Percentiles rank a stretch among this genome's conserved stretches.
Conservation (phyloP, 495 filamentous ascomycete genomes). For the Tuber indicum region DNA sequence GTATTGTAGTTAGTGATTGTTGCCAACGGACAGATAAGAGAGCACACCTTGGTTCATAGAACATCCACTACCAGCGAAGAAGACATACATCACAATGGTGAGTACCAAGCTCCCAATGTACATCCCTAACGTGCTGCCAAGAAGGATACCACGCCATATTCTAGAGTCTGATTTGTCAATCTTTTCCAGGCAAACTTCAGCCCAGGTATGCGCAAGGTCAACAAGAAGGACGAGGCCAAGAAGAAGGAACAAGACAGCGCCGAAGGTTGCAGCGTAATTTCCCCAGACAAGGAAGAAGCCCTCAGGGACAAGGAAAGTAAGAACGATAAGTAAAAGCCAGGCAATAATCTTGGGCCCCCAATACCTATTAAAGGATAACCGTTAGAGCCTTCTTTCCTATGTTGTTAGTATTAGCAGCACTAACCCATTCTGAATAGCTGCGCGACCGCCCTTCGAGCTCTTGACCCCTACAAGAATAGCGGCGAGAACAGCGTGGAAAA, state of each 20-base stretch:
- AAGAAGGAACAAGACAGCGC: constrained; percentile 89
- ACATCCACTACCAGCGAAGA: constrained; percentile 78
- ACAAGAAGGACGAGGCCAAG: constrained; percentile 88
- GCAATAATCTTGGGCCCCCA: constrained; percentile 63
- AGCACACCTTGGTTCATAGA: constrained; percentile 80
- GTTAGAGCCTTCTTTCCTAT: constrained; percentile 62
- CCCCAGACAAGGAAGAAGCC: constrained; percentile 93
- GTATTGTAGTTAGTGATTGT: constrained; percentile 27
- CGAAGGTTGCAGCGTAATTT: constrained; percentile 80
- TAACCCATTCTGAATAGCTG: constrained; percentile 77
- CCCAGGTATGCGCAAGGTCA: constrained; percentile 96
- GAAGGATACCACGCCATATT: constrained; percentile 74
- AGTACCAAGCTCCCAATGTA: constrained; percentile 82
- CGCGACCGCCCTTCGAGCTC: constrained; percentile 78
- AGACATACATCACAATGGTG: constrained; percentile 95
- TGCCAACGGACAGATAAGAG: constrained; percentile 5
- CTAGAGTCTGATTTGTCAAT: constrained; percentile 84
- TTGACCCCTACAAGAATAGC: constrained; percentile 78
- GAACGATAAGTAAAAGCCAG: constrained; percentile 78
- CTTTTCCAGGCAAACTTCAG: constrained; percentile 86
- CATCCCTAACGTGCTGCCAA: constrained; percentile 91
- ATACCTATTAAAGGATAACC: constrained; percentile 8
- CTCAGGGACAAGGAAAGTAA: constrained; percentile 94
- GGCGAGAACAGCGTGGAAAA: constrained; percentile 84
- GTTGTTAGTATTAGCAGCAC: constrained; percentile 44